Evolutionary conservation across 1,284 basidiomycete genomes (phyloP).

Genomic region (Cryptococcus hybrid): DNA sequence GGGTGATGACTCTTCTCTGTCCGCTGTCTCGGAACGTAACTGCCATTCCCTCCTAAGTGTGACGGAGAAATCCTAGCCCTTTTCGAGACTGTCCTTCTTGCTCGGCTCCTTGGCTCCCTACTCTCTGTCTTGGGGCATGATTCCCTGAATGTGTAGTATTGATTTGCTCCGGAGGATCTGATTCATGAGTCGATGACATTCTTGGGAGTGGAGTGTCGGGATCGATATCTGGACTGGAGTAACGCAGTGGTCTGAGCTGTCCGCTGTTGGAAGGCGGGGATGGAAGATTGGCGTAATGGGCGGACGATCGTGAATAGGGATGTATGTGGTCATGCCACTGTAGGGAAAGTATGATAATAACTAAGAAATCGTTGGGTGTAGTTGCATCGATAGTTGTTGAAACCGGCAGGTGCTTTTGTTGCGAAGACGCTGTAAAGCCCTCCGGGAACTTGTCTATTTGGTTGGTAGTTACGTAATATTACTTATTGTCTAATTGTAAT

Average conservation of each 20-base stretch:
- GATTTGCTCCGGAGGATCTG: conserved; percentile 22
- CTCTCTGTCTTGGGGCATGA: background rate
- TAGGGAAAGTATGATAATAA: background rate
- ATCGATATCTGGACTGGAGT: conserved; percentile 39
- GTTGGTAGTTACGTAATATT: background rate
- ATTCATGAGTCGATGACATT: conserved; percentile 19
- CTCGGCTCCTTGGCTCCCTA: no score
- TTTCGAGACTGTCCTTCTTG: no score
- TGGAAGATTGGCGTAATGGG: conserved; percentile 19
- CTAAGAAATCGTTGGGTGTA: background rate
- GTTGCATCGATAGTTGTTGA: background rate
- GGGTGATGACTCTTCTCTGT: background rate
- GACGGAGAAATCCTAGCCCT: conserved; percentile 48
- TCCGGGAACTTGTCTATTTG: background rate
- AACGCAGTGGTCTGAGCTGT: conserved; percentile 19
- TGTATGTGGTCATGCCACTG: conserved; percentile 21
- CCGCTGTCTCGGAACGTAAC: background rate
- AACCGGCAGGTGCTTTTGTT: background rate
- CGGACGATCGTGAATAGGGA: conserved; percentile 34
- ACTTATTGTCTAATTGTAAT: background rate
- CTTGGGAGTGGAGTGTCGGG: conserved; percentile 8
- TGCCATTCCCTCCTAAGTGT: background rate
- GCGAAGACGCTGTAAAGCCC: background rate
- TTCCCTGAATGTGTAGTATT: background rate
- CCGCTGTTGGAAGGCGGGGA: conserved; percentile 4